Conservation (phyloP, 2,329 filamentous ascomycete genomes). For the Pseudofabraea citricarpa region DNA sequence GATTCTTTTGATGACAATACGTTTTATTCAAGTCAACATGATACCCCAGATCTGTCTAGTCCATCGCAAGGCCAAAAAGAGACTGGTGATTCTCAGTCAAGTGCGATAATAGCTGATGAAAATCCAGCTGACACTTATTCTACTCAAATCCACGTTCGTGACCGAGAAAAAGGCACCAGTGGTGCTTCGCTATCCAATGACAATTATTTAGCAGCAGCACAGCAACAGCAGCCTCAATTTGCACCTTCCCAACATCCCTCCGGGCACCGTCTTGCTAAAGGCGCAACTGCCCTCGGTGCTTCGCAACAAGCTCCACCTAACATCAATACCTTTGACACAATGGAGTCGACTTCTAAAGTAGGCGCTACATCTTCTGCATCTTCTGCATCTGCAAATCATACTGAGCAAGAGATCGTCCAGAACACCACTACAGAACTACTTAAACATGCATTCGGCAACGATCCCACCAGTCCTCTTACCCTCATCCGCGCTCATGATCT, state of each 20-base stretch:
- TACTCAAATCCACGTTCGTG: conserved; percentile 15
- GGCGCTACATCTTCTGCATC: too few species aligned
- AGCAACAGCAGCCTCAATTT: background rate
- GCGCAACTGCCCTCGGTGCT: too few species aligned
- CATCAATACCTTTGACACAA: background rate
- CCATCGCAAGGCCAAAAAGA: conserved; percentile 26
- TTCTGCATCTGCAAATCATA: conserved; percentile 23
- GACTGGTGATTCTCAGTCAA: conserved; percentile 16
- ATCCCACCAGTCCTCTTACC: conserved; percentile 55
- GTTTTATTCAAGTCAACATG: conserved; percentile 92
- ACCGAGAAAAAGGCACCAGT: conserved; percentile 20
- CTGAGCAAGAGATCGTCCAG: conserved; percentile 30
- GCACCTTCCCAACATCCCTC: conserved; percentile 15
- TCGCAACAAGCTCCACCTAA: conserved; percentile 4
- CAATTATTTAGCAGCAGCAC: conserved; percentile 20
- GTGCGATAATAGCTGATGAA: conserved; percentile 17
- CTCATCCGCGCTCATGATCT: conserved; percentile 70
- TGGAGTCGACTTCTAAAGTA: background rate
- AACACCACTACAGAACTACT: conserved; percentile 31
- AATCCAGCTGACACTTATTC: conserved; percentile 13
- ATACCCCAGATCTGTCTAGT: conserved; percentile 59
- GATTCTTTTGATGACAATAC: conserved; percentile 91
- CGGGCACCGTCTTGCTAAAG: too few species aligned
- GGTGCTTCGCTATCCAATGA: conserved; percentile 24
- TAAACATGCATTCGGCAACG: conserved; percentile 35